A percentile compares a stretch with the other conserved stretches of the same genome.
Evolutionary conservation across 768 basidiomycete genomes (phyloP).

Genomic region (Mycena amicta): DNA sequence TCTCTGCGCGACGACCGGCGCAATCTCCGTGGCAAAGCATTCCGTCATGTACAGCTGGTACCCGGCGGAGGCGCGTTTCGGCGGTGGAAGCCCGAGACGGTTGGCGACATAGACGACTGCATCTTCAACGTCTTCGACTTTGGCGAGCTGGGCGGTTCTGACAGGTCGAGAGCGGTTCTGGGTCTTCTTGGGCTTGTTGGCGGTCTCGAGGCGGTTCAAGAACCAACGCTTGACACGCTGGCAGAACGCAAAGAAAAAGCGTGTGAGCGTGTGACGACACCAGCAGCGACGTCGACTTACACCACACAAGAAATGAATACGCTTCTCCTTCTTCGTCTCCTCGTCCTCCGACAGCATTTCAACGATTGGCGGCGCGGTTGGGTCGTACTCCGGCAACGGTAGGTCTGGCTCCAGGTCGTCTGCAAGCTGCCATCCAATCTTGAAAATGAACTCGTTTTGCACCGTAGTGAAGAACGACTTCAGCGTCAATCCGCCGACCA

Average conservation of each 20-base stretch:
- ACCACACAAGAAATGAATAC: neutral
- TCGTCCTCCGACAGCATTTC: constrained; percentile 2
- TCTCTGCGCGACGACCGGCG: neutral
- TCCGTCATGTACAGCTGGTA: constrained; percentile 22
- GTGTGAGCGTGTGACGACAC: neutral
- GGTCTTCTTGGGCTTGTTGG: neutral
- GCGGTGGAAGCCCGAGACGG: neutral
- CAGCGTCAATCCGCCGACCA: neutral
- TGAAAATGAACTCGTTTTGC: neutral
- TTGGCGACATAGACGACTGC: neutral
- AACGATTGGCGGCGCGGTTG: neutral
- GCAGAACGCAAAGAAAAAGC: neutral
- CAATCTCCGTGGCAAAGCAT: neutral
- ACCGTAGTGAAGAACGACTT: neutral
- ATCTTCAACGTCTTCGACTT: neutral
- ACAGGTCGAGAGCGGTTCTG: neutral
- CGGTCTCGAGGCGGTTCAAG: neutral
- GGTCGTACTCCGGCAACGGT: neutral
- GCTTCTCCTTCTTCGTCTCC: neutral
- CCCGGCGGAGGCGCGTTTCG: constrained; percentile 8
- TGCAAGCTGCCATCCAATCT: neutral
- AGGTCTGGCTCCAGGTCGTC: constrained; percentile 7
- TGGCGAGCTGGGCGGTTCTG: neutral
- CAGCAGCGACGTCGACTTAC: constrained; percentile 3
- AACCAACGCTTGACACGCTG: constrained; percentile 10